A percentile compares a stretch with the other conserved stretches of the same genome.
Conservation (phyloP, 1,139 yeast species). For the Saccharomycopsis hybrid region DNA sequence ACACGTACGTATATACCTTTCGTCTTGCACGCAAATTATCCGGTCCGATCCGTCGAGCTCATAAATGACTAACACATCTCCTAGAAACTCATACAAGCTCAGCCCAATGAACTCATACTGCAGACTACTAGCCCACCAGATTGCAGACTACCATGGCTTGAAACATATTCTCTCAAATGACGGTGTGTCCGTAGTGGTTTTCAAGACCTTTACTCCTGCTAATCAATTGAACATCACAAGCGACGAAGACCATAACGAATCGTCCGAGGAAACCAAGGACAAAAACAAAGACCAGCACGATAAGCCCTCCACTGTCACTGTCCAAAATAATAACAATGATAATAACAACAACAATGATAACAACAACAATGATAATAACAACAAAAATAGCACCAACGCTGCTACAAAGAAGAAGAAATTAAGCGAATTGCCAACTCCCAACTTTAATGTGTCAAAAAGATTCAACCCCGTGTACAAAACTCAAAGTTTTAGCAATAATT, state of each 20-base stretch:
- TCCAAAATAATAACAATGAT: too few relatives aligned
- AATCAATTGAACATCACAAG: slow-evolving; percentile 8
- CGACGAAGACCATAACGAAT: slow-evolving; percentile 3
- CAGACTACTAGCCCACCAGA: slow-evolving; percentile 57
- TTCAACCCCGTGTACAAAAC: too few relatives aligned
- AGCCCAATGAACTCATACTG: slow-evolving; percentile 60
- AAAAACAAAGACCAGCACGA: slow-evolving; percentile 1
- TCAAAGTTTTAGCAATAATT: too few relatives aligned
- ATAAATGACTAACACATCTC: neutral
- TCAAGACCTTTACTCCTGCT: slow-evolving; percentile 25
- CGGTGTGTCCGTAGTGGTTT: slow-evolving; percentile 39
- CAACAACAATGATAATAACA: too few relatives aligned
- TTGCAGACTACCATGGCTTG: slow-evolving; percentile 59
- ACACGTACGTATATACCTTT: slow-evolving; percentile 21
- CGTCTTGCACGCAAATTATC: neutral
- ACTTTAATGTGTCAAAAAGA: too few relatives aligned
- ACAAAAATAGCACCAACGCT: neutral
- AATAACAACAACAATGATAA: too few relatives aligned
- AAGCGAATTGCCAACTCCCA: too few relatives aligned
- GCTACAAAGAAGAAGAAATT: neutral
- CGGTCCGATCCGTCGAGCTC: too few relatives aligned
- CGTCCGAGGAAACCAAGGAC: slow-evolving; percentile 1
- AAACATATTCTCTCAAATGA: slow-evolving; percentile 45
- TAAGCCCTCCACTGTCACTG: neutral
- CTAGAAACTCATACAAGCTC: slow-evolving; percentile 38